Evolutionary conservation across 441 rosid genomes (phyloP).

Genomic region (Bruguiera hainesii): DNA sequence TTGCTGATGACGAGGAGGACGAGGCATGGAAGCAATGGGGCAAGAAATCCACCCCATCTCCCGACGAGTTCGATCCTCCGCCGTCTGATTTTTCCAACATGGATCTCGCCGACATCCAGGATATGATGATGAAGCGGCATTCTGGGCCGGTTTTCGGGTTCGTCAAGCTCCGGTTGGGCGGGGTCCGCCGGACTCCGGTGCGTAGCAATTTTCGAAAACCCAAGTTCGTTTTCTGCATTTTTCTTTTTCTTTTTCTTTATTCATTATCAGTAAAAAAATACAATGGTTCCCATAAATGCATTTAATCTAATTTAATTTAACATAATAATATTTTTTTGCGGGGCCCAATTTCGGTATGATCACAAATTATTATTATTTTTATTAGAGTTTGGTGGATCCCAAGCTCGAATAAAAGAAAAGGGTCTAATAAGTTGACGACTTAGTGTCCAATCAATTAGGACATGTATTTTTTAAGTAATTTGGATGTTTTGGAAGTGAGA

Average conservation of each 20-base stretch:
- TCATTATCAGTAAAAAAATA: not conserved
- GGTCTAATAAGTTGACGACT: no score
- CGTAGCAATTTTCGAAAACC: not conserved
- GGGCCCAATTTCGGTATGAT: no score
- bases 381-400: no score
- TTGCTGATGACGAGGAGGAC: conserved; percentile 87
- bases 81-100: conserved; percentile 57
- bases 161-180: conserved; percentile 80
- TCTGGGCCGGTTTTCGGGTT: conserved; percentile 70
- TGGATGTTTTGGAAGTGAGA: no score
- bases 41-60: conserved; percentile 27
- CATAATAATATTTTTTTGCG: no score
- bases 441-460: no score
- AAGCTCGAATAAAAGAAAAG: no score
- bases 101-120: conserved; percentile 59
- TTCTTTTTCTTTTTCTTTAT: no score
- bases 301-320: no score
- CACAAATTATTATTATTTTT: no score
- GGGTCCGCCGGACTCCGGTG: conserved; percentile 58
- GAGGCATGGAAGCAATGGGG: conserved; percentile 95
- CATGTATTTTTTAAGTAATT: no score
- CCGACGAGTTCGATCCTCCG: conserved; percentile 49
- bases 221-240: not conserved
- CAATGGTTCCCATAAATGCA: no score
- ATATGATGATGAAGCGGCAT: conserved; percentile 58